Evolutionary conservation across 176 grass and related monocot genomes (phyloP).

Genomic region (Phoenix dactylifera): DNA sequence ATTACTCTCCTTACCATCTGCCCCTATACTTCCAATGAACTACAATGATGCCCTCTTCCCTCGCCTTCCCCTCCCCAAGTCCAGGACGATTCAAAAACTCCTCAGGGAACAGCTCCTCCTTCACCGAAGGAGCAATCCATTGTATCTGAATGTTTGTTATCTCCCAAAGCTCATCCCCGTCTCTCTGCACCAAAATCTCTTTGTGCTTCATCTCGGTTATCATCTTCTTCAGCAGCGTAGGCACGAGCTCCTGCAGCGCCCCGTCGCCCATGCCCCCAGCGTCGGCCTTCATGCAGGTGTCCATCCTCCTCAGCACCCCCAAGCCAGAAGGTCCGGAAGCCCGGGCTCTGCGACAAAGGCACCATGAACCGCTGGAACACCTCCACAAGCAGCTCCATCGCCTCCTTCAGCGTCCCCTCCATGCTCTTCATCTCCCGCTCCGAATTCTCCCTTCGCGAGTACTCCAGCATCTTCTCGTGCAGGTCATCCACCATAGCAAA

Average conservation of each 20-base stretch:
- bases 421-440: constrained; percentile 79
- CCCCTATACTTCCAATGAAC: too few relatives aligned
- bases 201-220: constrained; percentile 85
- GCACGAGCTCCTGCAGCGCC: constrained; percentile 57
- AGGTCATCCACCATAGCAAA: constrained; percentile 90
- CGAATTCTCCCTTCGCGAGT: constrained; percentile 56
- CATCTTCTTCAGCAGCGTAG: constrained; percentile 64
- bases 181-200: constrained; percentile 48
- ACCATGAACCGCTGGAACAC: constrained; percentile 49
- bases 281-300: constrained; percentile 83
- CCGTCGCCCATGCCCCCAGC: constrained; percentile 30
- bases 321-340: constrained; percentile 86
- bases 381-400: constrained; percentile 57
- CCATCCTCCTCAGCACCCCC: constrained; percentile 78
- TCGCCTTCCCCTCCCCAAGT: too few relatives aligned
- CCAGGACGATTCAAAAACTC: background rate
- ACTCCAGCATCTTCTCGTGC: constrained; percentile 91
- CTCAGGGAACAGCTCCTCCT: constrained; percentile 71
- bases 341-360: constrained; percentile 45
- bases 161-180: constrained; percentile 80
- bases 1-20: too few relatives aligned
- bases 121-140: constrained; percentile 78
- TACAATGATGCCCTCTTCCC: too few relatives aligned
- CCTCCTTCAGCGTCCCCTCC: constrained; percentile 53
- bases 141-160: constrained; percentile 86